These are phyloP conservation scores for Hypomyces rosellus DNA, from an alignment of 2,329 filamentous ascomycete genomes.

Conservation along the genomic window DNA sequence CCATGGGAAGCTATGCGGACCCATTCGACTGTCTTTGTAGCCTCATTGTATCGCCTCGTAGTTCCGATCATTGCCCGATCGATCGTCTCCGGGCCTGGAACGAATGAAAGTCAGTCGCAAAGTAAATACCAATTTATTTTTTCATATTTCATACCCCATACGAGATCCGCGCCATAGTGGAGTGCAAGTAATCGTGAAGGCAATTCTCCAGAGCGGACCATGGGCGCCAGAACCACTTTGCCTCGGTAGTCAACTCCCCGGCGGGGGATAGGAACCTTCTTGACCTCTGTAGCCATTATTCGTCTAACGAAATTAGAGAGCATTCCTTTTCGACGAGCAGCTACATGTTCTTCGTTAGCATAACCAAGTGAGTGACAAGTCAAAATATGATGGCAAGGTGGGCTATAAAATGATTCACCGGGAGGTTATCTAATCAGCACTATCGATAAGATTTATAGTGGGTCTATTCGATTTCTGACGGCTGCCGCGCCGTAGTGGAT, in stretches of 20 bases:
- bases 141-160: slow-evolving; percentile 63
- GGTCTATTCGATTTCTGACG: background rate
- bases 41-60: slow-evolving; percentile 66
- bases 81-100: slow-evolving; percentile 79
- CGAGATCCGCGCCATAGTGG: slow-evolving; percentile 91
- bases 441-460: slow-evolving; percentile 7
- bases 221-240: slow-evolving; percentile 91
- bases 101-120: slow-evolving; percentile 3
- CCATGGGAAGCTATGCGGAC: slow-evolving; percentile 68
- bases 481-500: slow-evolving; percentile 3
- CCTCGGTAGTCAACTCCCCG: slow-evolving; percentile 90
- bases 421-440: slow-evolving; percentile 1
- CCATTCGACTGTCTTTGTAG: slow-evolving; percentile 79
- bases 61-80: slow-evolving; percentile 89
- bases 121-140: background rate
- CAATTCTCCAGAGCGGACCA: slow-evolving; percentile 96
- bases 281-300: slow-evolving; percentile 53
- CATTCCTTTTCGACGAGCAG: slow-evolving; percentile 20
- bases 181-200: slow-evolving; percentile 83
- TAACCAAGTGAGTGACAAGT: background rate
- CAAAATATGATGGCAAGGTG: background rate
- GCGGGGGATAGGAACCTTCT: slow-evolving; percentile 74
- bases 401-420: slow-evolving; percentile 6
- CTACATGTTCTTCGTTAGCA: slow-evolving; percentile 14
- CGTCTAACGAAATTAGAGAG: slow-evolving; percentile 33